phyloP scores from a whole-genome alignment of 441 rosid genomes.

The Bruguiera hainesii region DNA sequence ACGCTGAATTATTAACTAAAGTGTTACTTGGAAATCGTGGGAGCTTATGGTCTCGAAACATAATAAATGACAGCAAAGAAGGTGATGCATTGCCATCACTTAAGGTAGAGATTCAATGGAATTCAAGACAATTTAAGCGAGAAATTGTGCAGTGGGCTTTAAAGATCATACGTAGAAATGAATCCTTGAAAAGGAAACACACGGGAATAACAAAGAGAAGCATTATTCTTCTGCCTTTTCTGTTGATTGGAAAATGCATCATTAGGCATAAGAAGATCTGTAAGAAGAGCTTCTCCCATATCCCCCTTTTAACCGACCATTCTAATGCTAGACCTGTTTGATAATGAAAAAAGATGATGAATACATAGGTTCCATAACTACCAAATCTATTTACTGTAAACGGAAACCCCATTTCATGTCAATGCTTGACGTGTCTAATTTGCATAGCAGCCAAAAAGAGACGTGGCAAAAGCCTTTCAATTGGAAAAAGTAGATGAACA shows the following conservation, averaged over 20 bases:
- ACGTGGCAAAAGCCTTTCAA: background rate
- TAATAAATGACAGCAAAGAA: too few species aligned
- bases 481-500: background rate
- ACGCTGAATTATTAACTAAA: too few species aligned
- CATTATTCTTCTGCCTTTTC: background rate
- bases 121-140: background rate
- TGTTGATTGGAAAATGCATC: background rate
- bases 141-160: background rate
- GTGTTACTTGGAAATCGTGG: too few species aligned
- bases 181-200: constrained; percentile 8
- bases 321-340: too few species aligned
- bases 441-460: constrained; percentile 5
- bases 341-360: too few species aligned
- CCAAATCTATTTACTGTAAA: background rate
- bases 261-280: too few species aligned
- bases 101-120: constrained; percentile 3
- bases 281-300: background rate
- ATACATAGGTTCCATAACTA: background rate
- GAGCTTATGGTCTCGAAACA: too few species aligned
- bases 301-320: background rate
- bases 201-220: background rate
- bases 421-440: constrained; percentile 5
- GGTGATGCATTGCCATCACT: too few species aligned
- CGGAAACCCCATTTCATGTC: constrained; percentile 9
- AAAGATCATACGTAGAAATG: too few species aligned